Evolutionary conservation across 495 filamentous ascomycete species (phyloP).

Genomic region (Tuber melanosporum): DNA sequence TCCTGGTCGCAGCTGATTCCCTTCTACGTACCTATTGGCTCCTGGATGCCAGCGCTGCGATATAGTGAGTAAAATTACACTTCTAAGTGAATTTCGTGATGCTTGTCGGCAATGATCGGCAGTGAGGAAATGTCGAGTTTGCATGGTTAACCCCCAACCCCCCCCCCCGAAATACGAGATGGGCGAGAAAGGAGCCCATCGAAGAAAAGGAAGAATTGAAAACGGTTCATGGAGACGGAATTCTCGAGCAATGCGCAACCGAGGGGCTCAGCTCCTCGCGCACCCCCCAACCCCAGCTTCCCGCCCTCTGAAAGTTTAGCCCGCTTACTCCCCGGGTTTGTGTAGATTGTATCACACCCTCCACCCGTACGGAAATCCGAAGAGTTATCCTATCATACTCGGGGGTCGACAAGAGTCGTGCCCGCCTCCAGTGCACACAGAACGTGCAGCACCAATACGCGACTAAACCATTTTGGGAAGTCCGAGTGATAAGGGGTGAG

Average conservation of each 20-base stretch:
- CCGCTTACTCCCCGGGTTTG: neutral
- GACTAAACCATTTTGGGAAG: too few relatives aligned
- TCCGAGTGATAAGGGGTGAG: too few relatives aligned
- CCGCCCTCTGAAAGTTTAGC: neutral
- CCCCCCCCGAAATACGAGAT: neutral
- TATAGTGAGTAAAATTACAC: neutral
- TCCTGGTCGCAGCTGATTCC: neutral
- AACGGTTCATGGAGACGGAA: neutral
- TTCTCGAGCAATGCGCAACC: neutral
- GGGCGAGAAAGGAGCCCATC: neutral
- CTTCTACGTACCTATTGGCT: neutral
- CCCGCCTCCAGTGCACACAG: too few relatives aligned
- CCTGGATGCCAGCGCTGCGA: neutral
- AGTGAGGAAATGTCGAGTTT: neutral
- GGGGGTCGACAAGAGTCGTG: too few relatives aligned
- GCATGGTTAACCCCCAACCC: neutral
- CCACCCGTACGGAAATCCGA: neutral
- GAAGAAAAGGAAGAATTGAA: neutral
- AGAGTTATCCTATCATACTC: neutral
- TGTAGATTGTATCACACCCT: neutral
- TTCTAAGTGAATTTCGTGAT: neutral
- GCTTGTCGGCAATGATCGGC: neutral
- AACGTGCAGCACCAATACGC: too few relatives aligned
- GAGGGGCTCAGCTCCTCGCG: neutral
- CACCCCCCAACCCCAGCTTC: neutral